Evolutionary conservation across 169 alveolate species (phyloP), one percentile per base, ranked within the genome.

Genomic region (Plasmodium fragile): DNA sequence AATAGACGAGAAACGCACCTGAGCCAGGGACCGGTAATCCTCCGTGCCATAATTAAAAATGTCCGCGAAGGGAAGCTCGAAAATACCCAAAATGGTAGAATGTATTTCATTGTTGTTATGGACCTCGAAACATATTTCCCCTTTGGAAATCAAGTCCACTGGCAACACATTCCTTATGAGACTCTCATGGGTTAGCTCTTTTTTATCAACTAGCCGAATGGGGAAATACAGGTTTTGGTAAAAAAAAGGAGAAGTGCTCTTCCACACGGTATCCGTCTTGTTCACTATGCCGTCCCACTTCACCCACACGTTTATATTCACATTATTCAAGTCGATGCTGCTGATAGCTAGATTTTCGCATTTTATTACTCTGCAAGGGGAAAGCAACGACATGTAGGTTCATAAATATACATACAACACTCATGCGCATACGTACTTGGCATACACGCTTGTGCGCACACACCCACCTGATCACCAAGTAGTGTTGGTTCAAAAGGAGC

Each of bases 261-360:
- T 95, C 22, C 97, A 92, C 36, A 93, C 96, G 30, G 94, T 96
- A 32, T 92, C 89, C 11, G 96, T 92, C 36, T 91, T 91, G 79
- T 95, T 95, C 10, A 95, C 96, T 10, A 97, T 97, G 1, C 98
- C 98, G 82, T 97, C 98, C 98, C 98, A 97, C 69, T 92, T 97
- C 55, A 97, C 98, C 96, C 97, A 96, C 39, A 97, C 98, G 90
- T 95, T 92, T 43, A 97, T 97, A 69, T 97, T 98, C 16, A 97
- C 95, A 28, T 97, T 96, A 82, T 97, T 96, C 8, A 97, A 75
- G 71, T 96, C 98, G 1, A 96, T 90, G 83, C 96, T 97, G 32
- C 97, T 95, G 7, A 97, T 96, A 16, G 98, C 97, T 52, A 97
- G 93, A 59, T 93, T 95, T 45, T 97, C 98, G 70, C 98, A 96